A percentile compares a stretch with the other conserved stretches of the same genome.
Evolutionary conservation across 2,329 filamentous ascomycete species (phyloP).

Genomic region (Penicillium hesseltinei): DNA sequence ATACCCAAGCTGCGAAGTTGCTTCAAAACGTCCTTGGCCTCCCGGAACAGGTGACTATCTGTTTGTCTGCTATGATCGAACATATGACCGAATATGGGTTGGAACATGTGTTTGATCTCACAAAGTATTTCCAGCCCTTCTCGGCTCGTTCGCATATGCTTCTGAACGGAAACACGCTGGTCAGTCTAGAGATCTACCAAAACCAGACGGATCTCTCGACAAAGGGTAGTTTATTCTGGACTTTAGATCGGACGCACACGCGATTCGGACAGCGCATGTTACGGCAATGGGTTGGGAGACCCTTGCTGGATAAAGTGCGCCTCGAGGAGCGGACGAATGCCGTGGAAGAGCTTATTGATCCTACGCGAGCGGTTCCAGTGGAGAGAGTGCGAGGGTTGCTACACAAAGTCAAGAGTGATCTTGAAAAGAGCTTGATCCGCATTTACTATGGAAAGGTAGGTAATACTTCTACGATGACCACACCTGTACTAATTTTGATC

Average conservation of each 20-base stretch:
- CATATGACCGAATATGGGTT: constrained; percentile 89
- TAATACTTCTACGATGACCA: background rate
- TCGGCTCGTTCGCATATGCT: constrained; percentile 94
- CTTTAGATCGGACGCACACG: constrained; percentile 86
- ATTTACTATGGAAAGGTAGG: constrained; percentile 87
- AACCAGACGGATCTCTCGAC: constrained; percentile 85
- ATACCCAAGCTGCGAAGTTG: constrained; percentile 61
- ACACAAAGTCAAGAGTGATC: constrained; percentile 69
- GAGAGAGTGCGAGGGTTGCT: constrained; percentile 74
- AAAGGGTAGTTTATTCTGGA: constrained; percentile 93
- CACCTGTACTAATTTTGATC: constrained; percentile 17
- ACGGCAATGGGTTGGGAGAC: constrained; percentile 91
- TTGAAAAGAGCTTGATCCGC: constrained; percentile 88
- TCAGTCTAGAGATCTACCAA: constrained; percentile 90
- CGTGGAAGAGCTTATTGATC: constrained; percentile 78
- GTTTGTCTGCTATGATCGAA: constrained; percentile 92
- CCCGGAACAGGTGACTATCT: constrained; percentile 82
- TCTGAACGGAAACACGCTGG: constrained; percentile 89
- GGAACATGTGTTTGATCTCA: constrained; percentile 92
- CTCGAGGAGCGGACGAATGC: constrained; percentile 79
- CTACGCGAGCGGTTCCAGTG: constrained; percentile 63
- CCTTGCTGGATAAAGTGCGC: constrained; percentile 70
- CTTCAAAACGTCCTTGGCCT: constrained; percentile 84
- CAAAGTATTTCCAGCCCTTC: constrained; percentile 96
- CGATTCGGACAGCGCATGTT: constrained; percentile 84